Conservation (phyloP, 2,329 filamentous ascomycete species). For the Neonectria sp. region DNA sequence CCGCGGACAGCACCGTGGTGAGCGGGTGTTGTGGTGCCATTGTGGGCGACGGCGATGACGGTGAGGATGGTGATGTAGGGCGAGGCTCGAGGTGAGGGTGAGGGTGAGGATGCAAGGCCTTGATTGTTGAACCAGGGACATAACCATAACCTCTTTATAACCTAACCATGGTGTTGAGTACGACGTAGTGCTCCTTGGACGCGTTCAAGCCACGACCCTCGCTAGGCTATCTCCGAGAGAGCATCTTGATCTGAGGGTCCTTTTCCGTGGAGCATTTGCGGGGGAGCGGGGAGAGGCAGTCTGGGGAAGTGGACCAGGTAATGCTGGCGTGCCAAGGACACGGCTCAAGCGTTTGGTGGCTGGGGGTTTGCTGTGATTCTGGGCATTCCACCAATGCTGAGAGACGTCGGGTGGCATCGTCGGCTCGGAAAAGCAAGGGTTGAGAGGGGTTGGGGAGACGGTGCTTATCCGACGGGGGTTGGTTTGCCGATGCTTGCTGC, state of each 20-base stretch:
- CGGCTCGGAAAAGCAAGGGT: constrained; percentile 9
- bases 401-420: not conserved
- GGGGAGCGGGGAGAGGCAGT: not conserved
- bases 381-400: constrained; percentile 3
- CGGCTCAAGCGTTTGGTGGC: not conserved
- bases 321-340: not conserved
- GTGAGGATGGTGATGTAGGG: not conserved
- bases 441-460: not conserved
- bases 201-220: not conserved
- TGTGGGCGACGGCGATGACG: not conserved
- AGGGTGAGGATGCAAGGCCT: constrained; percentile 1
- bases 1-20: constrained; percentile 20
- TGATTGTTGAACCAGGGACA: not conserved
- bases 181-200: not conserved
- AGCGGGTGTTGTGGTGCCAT: constrained; percentile 30
- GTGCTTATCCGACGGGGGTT: not conserved
- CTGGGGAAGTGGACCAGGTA: constrained; percentile 8
- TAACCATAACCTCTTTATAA: constrained; percentile 1
- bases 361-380: not conserved
- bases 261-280: constrained; percentile 13
- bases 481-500: not conserved
- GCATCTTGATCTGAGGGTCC: not conserved
- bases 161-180: not conserved
- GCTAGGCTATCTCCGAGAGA: not conserved
- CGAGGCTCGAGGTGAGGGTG: not conserved